phyloP scores from a whole-genome alignment of 495 filamentous ascomycete species.

The Clavariopsis aquatica region DNA sequence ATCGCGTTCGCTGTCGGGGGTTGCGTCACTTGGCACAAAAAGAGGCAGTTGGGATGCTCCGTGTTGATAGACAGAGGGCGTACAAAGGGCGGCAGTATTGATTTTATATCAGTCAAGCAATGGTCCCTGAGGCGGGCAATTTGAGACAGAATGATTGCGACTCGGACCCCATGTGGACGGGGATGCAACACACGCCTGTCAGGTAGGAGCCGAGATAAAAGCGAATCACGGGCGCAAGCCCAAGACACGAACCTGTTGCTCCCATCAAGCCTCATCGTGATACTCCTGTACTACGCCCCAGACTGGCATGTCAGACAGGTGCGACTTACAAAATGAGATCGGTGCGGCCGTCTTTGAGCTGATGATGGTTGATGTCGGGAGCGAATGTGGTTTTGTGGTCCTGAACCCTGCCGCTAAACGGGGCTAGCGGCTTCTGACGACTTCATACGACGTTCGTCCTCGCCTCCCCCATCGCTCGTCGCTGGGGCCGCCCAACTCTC shows the following conservation, averaged over 20 bases:
- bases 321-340: neutral
- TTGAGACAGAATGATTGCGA: slow-evolving; percentile 22
- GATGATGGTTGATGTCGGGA: neutral
- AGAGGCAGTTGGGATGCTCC: neutral
- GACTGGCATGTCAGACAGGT: slow-evolving; percentile 1
- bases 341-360: neutral
- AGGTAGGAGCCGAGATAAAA: slow-evolving; percentile 6
- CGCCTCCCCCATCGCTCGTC: slow-evolving; percentile 1
- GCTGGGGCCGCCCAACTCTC: slow-evolving; percentile 10
- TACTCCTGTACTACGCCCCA: neutral
- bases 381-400: neutral
- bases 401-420: neutral
- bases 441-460: slow-evolving; percentile 9
- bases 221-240: neutral
- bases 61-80: neutral
- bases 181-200: slow-evolving; percentile 5
- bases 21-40: slow-evolving; percentile 9
- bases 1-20: neutral
- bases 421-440: slow-evolving; percentile 4
- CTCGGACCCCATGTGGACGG: slow-evolving; percentile 1
- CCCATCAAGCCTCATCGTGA: neutral
- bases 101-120: neutral
- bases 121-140: slow-evolving; percentile 1
- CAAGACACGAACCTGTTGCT: neutral
- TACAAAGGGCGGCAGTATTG: neutral